Base-by-base conservation (phyloP, 345 rosid species). In the Schrenkiella parvula region DNA sequence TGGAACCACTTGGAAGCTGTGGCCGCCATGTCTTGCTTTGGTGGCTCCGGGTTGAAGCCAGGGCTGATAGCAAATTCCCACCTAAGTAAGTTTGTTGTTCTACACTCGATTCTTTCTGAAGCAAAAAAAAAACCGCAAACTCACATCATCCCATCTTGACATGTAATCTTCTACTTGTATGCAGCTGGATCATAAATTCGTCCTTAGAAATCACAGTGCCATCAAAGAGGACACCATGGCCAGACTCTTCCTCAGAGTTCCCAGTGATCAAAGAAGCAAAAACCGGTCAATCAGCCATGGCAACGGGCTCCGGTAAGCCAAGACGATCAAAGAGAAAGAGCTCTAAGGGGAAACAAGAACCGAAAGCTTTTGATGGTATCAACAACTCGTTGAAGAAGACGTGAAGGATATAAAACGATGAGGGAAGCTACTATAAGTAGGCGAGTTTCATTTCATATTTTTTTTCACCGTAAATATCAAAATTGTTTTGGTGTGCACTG, bases 31-130 rank as follows among this genome's bases (percentile, higher is more conserved):
- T 95, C 47, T 69, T 95, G 81, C 81, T 92, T 7, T 95, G 99
- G 99, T 95, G 99, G 99, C 91, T 95, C 54, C 96, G 99, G 10
- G 98, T 92, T 58, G 99, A 95, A 85, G 99, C 99, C 72, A 90
- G 97, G 42, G 83, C 88, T 21, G 98, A 95, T 69, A 95, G 99
- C 88, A 92, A 87, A 73, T 95, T 92, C 74, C 98, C 99, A 62
- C 89, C 95, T 17, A 89, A 92, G 99, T 92, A 28, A 54, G 60
- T 43, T 21, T 56, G 0, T 31, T 67, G 0, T 32, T 44, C 18
- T 41, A 54, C 37, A 26, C 8, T 51, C 44, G 1, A 14, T 15
- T 44, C 38, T 32, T 25, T n/a, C 26, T 47, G 13, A 31, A 46
- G 1, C 34, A 43, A n/a, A 37, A 4, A 38, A 13, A 4, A 8